Evolutionary conservation across 139 green algal species (phyloP), one percentile per base, ranked within the genome.

Genomic region (Volvox africanus): DNA sequence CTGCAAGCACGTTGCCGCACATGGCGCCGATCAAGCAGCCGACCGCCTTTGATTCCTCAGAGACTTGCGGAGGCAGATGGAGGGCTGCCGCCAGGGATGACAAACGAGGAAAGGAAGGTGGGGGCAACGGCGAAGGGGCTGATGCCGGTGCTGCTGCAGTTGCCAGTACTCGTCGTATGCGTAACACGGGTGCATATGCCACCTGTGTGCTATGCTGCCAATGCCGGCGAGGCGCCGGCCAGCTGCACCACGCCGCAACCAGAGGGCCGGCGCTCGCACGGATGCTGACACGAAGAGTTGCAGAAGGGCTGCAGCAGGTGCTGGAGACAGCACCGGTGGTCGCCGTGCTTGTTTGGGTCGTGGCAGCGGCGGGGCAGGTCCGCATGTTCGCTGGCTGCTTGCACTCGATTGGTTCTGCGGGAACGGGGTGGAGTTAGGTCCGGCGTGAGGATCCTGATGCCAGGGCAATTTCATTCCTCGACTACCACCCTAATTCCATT

Each of bases 1-100:
- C 93, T 9, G 82, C 93, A 35, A 95, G 50, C 20, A 93, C 88
- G 62, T 95, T 95, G 75, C 93, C 93, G 35, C 80, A 92, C 93
- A 94, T 93, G 14, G 91, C 78, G 0, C 91, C 93, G 1, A 93
- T 18, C 73, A 95, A 68, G 22, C 50, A 55, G 17, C 91, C 90
- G 0, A 89, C 61, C 22, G 92, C 85, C 68, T 82, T 82, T 44
- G 44, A 71, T 36, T 89, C 85, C 11, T 73, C 44, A 26, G 85
- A 69, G 3, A 80, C 35, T 24, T 18, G 17, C 5, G 44, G 44
- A 5, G 44, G 5, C 44, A 55, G 44, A 9, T 55, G 44, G 9
- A 9, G 44, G 5, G 44, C 44, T 20, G 24, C 19, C 0, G 80
- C 26, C 71, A 2, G 14, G 2, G 71, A 36, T 30, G 28, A 36